Evolutionary conservation across 305 asterid genomes (phyloP).

Genomic region (Fraxinus greggii): DNA sequence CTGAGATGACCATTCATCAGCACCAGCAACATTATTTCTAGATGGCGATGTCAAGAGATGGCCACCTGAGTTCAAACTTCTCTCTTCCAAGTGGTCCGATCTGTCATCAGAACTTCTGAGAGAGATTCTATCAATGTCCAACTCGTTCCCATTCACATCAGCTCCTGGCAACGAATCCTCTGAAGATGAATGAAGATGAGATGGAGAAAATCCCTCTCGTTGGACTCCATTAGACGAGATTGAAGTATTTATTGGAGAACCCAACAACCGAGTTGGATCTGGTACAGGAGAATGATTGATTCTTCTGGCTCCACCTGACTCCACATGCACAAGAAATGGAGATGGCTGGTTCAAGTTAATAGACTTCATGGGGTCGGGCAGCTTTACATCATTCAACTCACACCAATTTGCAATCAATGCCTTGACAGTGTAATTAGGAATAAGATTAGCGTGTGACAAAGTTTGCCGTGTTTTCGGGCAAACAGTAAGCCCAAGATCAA

Average conservation of each 20-base stretch:
- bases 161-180: constrained; percentile 66
- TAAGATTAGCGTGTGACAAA: constrained; percentile 68
- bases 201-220: constrained; percentile 46
- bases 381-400: constrained; percentile 64
- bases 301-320: constrained; percentile 54
- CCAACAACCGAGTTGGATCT: constrained; percentile 41
- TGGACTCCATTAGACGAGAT: constrained; percentile 44
- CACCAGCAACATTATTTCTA: constrained; percentile 40
- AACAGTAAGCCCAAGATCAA: constrained; percentile 82
- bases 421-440: constrained; percentile 87
- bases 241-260: constrained; percentile 51
- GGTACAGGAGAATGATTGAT: constrained; percentile 49
- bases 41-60: constrained; percentile 42
- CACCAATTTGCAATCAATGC: constrained; percentile 92
- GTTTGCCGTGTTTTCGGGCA: constrained; percentile 90
- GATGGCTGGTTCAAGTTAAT: constrained; percentile 62
- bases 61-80: constrained; percentile 42
- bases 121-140: constrained; percentile 49
- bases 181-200: constrained; percentile 67
- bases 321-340: constrained; percentile 54
- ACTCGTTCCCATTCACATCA: constrained; percentile 42
- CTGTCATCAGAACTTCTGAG: constrained; percentile 55
- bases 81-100: constrained; percentile 57
- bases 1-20: constrained; percentile 41
- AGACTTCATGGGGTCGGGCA: constrained; percentile 68